Conservation (phyloP, 2,329 filamentous ascomycete genomes). For the Aspergillus sp. region DNA sequence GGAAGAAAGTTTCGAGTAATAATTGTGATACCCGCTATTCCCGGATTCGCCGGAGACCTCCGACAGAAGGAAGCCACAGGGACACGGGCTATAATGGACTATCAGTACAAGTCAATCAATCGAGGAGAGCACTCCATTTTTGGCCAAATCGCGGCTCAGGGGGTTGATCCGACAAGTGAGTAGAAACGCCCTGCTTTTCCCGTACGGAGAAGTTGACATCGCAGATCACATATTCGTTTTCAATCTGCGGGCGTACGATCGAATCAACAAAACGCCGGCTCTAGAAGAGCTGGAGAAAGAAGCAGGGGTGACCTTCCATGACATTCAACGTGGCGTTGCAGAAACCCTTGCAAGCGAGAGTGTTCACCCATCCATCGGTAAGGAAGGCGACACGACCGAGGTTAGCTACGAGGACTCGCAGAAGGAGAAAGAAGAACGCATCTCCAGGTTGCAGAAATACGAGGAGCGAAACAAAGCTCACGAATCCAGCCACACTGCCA, state of each 20-base stretch:
- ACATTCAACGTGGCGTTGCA: slow-evolving; percentile 85
- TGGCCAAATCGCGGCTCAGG: slow-evolving; percentile 72
- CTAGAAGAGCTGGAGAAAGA: slow-evolving; percentile 77
- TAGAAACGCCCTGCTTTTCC: slow-evolving; percentile 7
- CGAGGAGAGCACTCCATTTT: slow-evolving; percentile 91
- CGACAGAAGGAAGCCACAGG: slow-evolving; percentile 80
- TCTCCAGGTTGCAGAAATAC: slow-evolving; percentile 41
- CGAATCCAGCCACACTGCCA: slow-evolving; percentile 27
- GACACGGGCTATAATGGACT: slow-evolving; percentile 96
- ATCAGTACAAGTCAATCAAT: slow-evolving; percentile 95
- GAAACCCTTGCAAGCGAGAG: slow-evolving; percentile 83
- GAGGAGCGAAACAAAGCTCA: slow-evolving; percentile 27
- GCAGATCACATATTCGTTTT: slow-evolving; percentile 85
- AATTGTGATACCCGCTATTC: slow-evolving; percentile 85
- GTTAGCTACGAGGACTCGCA: slow-evolving; percentile 40
- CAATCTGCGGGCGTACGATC: slow-evolving; percentile 90
- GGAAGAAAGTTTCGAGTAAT: slow-evolving; percentile 89
- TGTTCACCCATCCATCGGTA: slow-evolving; percentile 57
- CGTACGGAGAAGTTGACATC: slow-evolving; percentile 42
- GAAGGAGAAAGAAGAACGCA: slow-evolving; percentile 49
- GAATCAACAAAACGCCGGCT: slow-evolving; percentile 78
- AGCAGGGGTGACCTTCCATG: slow-evolving; percentile 81
- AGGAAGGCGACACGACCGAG: slow-evolving; percentile 53
- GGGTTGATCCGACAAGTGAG: slow-evolving; percentile 69
- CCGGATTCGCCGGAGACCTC: slow-evolving; percentile 91